These are phyloP conservation scores for Xanthoconium stramineum DNA, from an alignment of 768 basidiomycete genomes.

Conservation along the genomic window DNA sequence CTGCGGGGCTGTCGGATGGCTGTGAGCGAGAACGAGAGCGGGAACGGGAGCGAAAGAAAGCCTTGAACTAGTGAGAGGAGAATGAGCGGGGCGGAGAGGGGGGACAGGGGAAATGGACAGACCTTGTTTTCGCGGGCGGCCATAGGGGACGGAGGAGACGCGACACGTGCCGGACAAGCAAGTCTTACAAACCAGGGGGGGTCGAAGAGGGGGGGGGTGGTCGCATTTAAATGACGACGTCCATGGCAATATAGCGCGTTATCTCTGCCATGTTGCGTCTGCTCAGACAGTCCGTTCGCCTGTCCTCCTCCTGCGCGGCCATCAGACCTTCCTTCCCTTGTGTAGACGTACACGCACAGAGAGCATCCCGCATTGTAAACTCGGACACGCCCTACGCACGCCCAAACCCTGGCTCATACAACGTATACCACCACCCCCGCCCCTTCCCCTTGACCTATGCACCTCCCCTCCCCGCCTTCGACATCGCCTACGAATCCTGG, in stretches of 20 bases:
- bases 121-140: background rate
- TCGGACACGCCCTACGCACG: constrained; percentile 57
- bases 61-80: constrained; percentile 46
- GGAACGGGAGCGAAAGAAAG: constrained; percentile 51
- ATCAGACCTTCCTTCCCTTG: constrained; percentile 53
- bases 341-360: constrained; percentile 75
- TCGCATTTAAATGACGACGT: too few species aligned
- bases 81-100: background rate
- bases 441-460: constrained; percentile 71
- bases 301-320: background rate
- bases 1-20: background rate
- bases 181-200: background rate
- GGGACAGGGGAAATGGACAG: background rate
- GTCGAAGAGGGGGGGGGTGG: background rate
- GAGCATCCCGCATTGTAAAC: constrained; percentile 52
- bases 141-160: background rate
- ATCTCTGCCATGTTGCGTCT: background rate
- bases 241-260: too few species aligned
- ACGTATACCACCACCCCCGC: constrained; percentile 55
- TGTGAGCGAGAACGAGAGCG: constrained; percentile 42
- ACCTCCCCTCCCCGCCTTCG: constrained; percentile 59
- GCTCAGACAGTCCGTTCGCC: background rate
- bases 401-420: constrained; percentile 72
- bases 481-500: constrained; percentile 98
- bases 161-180: background rate